Evolutionary conservation across 805 yeast genomes (phyloP), one percentile per base, ranked within the genome.

Genomic region (Barnettozyma populi): DNA sequence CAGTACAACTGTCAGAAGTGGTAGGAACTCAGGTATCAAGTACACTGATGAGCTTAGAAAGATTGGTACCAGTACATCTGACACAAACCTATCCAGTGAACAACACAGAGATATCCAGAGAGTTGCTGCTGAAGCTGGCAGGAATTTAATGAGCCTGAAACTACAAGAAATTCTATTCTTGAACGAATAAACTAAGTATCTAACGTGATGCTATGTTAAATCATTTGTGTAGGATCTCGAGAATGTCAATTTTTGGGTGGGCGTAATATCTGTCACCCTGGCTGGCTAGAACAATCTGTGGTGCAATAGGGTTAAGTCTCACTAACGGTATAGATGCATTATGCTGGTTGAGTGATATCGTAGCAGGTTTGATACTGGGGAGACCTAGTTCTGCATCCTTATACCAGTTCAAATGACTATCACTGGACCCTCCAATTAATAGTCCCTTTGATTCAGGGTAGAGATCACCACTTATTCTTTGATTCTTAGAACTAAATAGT

Each of bases 371-470:
- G 6, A 20, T 19, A 3, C 47, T 40, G 9, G 44, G 21, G 6
- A 52, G 29, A 0, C 56, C 63, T 19, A 61, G 27, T 27, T 59
- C 65, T 6, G 62, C 52, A 44, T 61, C 62, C 36, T 50, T 50
- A 31, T 53, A 61, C 51, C 51, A 47, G 19, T 53, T 47, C 19
- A 61, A 2, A 3, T 27, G 21, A 1, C 65, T 66, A 23, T 42
- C 21, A 3, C 49, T 41, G 7, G 63, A 52, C 2, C 70, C 69
- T 3, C 70, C 69, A 19, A 60, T 52, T 1, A 66, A n/a, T 11
- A 66, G 27, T 0, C 69, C 69, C 24, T 57, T 53, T 2, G 60
- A 51, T 5, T 48, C 24, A 2, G 55, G 51, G 3, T 59, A 35
- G 1, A 55, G 18, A 40, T 53, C 59, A 5, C 63, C 67, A 21